phyloP scores from a whole-genome alignment of 179 eudicot genomes.

The Silene vulgaris region DNA sequence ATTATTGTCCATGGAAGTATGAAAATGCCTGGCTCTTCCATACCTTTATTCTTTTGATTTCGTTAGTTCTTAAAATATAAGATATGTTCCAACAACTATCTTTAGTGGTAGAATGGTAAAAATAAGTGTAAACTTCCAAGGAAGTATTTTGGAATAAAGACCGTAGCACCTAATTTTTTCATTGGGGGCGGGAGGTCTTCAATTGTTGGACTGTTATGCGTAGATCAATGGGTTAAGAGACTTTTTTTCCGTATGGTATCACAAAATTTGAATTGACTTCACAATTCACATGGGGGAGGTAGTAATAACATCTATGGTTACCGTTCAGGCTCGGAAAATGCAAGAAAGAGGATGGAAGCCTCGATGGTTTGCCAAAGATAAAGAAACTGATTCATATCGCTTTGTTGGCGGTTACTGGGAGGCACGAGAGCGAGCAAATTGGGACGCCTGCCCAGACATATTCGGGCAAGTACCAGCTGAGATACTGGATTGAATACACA shows the following conservation, averaged over 20 bases:
- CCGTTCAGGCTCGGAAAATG: conserved; percentile 69
- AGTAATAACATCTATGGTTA: conserved; percentile 14
- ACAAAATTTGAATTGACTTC: neutral
- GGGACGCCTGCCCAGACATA: conserved; percentile 88
- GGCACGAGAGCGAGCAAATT: conserved; percentile 58
- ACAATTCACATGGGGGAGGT: neutral
- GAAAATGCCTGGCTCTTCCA: conserved; percentile 1
- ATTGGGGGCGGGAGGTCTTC: neutral
- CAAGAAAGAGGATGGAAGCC: conserved; percentile 96
- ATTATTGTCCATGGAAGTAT: neutral
- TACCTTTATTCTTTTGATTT: neutral
- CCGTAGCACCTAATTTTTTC: neutral
- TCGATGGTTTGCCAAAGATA: conserved; percentile 77
- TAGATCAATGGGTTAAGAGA: neutral
- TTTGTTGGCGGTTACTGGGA: conserved; percentile 93
- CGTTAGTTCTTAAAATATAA: neutral
- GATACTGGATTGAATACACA: conserved; percentile 29
- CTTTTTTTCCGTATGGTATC: neutral
- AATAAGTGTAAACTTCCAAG: neutral
- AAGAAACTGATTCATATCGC: conserved; percentile 48
- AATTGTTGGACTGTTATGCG: neutral
- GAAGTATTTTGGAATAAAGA: neutral
- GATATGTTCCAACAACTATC: neutral
- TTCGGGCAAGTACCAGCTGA: conserved; percentile 76
- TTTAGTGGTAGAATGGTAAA: neutral